Base-by-base conservation (phyloP, 2,329 filamentous ascomycete species). In the Claviceps arundinis region DNA sequence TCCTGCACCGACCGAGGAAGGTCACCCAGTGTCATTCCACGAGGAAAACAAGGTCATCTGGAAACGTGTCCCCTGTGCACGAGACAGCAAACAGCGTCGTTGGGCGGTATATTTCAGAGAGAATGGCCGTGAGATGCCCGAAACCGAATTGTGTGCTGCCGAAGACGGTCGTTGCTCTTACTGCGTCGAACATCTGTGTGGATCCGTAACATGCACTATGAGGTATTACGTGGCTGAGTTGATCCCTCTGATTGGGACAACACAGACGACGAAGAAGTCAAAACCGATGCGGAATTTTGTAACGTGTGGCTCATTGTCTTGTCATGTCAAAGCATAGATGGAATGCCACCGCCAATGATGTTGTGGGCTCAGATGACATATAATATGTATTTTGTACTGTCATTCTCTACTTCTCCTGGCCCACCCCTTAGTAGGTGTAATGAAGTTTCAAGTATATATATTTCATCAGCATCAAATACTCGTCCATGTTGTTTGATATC, bases 101-200 rank as follows among this genome's bases (percentile, higher is more conserved):
- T 79, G 74, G 75, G 63, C 68, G 16, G 66, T 75, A 40, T 79
- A 78, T 56, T 70, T 64, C 50, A 63, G 69, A 38, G 62, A 57
- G 48, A 68, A 60, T 30, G 70, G 70, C 26, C 68, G 69, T 52
- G 65, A 68, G 57, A 59, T 67, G 55, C 61, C 56, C 40, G 61
- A 65, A 26, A 26, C 56, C 13, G 65, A 68, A 11, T 64, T 61
- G 54, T 61, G 66, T 47, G 63, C 60, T 17, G 63, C 64, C 44
- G 67, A 69, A 13, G 65, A 69, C 50, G 64, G 62, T 24, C 54
- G 65, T 44, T 71, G 69, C 52, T 67, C 68, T 37, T 70, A 67
- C 56, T 71, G 69, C 50, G 69, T 68, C 53, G 67, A 70, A 19
- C 19, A 19, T 19, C 19, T 19, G 19, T 52, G 63, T 65, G 50